Evolutionary conservation across 768 basidiomycete species (phyloP), one percentile per base, ranked within the genome.

Genomic region (Naematelia encephala): DNA sequence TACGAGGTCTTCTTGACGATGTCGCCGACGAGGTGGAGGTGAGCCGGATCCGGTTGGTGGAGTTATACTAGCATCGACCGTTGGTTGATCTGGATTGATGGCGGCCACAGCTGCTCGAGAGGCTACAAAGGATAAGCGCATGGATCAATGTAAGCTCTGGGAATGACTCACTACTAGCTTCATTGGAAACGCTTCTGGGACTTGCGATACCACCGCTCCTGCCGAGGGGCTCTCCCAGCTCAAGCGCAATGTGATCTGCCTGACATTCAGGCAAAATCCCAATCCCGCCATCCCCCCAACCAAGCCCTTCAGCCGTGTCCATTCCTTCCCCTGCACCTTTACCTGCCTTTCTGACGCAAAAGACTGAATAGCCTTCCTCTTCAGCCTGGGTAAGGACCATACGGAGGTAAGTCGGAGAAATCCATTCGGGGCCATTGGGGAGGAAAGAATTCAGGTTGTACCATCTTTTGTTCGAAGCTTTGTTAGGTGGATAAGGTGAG

Each of bases 371-470:
- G 85, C 91, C 92, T 75, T 92, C 89, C 22, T 81, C 74, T 72
- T 93, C 91, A 19, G 91, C 87, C 77, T 93, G 89, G 59, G 90
- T 85, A 34, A 96, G 78, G 49, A 90, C 84, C 87, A 93, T 87
- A 52, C 85, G 84, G 3, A 96, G 83, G 78, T 91, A 92, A 1
- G 86, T 83, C 65, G 84, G 87, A 26, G 88, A 82, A 27, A 96
- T 83, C 88, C 90, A 90, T 74, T 91, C 85, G 8, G 92, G 91
- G 5, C 61, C 64, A 3, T 77, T 73, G 29, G 80, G 61, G 13
- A 86, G 79, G 64, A 82, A 86, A 8, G 91, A 92, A 71, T 93
- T 88, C 10, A 94, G 81, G 74, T 93, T 91, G 78, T 89, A 91
- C 90, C 90, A 92, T 73, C 89, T 85, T 43, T 69, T 74, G 3